phyloP scores from a whole-genome alignment of 495 filamentous ascomycete species.

The Lasiosphaeria hispida region DNA sequence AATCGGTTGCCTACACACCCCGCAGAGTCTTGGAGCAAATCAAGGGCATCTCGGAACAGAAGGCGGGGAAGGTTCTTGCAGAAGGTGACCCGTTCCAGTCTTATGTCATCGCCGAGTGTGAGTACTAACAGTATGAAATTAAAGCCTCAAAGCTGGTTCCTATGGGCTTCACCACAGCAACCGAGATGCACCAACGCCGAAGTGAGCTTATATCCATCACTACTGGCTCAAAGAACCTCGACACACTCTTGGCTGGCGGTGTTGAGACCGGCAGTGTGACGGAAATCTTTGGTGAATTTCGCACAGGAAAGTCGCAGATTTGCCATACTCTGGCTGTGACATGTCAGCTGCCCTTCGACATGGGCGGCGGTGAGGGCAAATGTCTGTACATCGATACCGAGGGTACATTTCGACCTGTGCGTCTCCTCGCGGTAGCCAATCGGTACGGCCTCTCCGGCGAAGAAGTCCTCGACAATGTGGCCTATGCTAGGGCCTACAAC shows the following conservation, averaged over 20 bases:
- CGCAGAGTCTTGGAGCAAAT: constrained; percentile 83
- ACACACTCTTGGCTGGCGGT: constrained; percentile 91
- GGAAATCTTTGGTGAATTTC: constrained; percentile 98
- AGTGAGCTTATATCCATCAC: constrained; percentile 97
- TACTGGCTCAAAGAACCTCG: constrained; percentile 93
- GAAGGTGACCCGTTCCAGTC: constrained; percentile 60
- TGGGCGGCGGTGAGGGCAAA: constrained; percentile 98
- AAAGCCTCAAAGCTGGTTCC: constrained; percentile 91
- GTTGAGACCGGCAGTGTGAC: constrained; percentile 97
- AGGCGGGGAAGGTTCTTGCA: constrained; percentile 87
- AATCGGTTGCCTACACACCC: constrained; percentile 93
- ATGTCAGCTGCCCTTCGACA: constrained; percentile 95
- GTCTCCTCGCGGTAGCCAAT: constrained; percentile 85
- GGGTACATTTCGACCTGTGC: constrained; percentile 92
- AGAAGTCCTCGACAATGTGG: constrained; percentile 96
- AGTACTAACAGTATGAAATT: constrained; percentile 13
- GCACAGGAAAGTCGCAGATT: constrained; percentile 97
- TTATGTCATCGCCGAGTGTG: neutral
- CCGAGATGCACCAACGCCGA: constrained; percentile 95
- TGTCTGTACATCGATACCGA: constrained; percentile 99
- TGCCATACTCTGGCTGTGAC: constrained; percentile 98
- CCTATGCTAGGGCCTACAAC: constrained; percentile 96
- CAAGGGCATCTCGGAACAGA: constrained; percentile 95
- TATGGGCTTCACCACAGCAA: constrained; percentile 99
- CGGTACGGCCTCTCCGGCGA: constrained; percentile 92